Evolutionary conservation across 1,284 basidiomycete genomes (phyloP).

Genomic region (Grifola frondosa): DNA sequence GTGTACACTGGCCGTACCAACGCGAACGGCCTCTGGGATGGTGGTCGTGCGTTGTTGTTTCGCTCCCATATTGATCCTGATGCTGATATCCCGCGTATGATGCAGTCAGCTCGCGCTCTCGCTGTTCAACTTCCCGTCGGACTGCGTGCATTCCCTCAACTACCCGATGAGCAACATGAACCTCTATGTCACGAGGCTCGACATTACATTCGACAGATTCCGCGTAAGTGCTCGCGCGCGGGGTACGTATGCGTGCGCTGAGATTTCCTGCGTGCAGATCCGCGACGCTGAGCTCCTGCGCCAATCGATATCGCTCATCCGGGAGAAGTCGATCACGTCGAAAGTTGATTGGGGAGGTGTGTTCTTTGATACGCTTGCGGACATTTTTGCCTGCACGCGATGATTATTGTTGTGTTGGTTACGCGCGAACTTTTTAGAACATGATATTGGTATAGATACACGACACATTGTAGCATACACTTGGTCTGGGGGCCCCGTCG

Average conservation of each 20-base stretch:
- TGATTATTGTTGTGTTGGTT: not conserved
- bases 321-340: slow-evolving; percentile 21
- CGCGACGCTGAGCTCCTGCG: slow-evolving; percentile 41
- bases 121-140: slow-evolving; percentile 30
- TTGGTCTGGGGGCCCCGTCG: not conserved
- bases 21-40: slow-evolving; percentile 13
- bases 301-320: slow-evolving; percentile 27
- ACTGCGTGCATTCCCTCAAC: slow-evolving; percentile 27
- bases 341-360: slow-evolving; percentile 26
- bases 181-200: slow-evolving; percentile 36
- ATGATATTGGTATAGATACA: not conserved
- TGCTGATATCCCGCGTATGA: not conserved
- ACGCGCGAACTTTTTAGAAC: not conserved
- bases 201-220: slow-evolving; percentile 44
- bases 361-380: slow-evolving; percentile 21
- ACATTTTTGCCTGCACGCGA: slow-evolving; percentile 5
- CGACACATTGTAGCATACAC: not conserved
- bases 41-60: slow-evolving; percentile 21
- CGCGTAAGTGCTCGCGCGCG: slow-evolving; percentile 22
- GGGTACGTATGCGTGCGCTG: not conserved
- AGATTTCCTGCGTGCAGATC: slow-evolving; percentile 23
- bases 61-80: not conserved
- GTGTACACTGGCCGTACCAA: slow-evolving; percentile 30
- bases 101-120: slow-evolving; percentile 27
- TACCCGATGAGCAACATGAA: slow-evolving; percentile 37